These are phyloP conservation scores for Colletotrichum sp. DNA, from an alignment of 2,329 filamentous ascomycete species.

Conservation along the genomic window DNA sequence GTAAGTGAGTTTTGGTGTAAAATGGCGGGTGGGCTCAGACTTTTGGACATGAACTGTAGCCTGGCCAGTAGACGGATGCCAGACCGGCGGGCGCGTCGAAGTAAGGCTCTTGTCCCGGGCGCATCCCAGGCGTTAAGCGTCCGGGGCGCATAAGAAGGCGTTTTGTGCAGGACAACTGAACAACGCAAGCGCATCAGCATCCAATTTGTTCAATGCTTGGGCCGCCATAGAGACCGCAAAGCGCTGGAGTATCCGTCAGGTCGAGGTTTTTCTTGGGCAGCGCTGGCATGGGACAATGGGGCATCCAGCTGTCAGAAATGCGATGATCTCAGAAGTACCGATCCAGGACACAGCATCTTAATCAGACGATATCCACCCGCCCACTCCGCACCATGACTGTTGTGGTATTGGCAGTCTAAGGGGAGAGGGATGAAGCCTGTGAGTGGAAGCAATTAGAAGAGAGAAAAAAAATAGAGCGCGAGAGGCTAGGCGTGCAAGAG, in stretches of 20 bases:
- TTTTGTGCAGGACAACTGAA: background rate
- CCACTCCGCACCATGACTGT: conserved; percentile 7
- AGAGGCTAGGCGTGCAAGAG: background rate
- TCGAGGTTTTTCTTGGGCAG: background rate
- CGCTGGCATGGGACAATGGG: background rate
- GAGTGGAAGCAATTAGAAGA: background rate
- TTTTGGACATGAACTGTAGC: no score
- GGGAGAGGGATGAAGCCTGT: conserved; percentile 6
- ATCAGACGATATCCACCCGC: conserved; percentile 19
- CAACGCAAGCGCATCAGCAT: background rate
- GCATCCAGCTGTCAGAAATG: background rate
- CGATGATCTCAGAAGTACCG: conserved; percentile 17
- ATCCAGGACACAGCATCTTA: conserved; percentile 4
- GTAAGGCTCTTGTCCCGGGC: background rate
- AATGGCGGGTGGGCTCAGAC: no score
- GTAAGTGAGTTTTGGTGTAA: no score
- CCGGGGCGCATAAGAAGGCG: background rate
- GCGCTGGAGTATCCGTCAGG: background rate
- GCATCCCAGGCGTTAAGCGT: background rate
- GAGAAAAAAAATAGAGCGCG: background rate
- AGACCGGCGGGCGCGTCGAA: background rate
- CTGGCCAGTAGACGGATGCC: background rate
- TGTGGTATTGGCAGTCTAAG: background rate
- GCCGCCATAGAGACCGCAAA: background rate
- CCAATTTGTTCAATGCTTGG: background rate